phyloP scores from a whole-genome alignment of 257 asterid genomes.

The Solanum dulcamara region DNA sequence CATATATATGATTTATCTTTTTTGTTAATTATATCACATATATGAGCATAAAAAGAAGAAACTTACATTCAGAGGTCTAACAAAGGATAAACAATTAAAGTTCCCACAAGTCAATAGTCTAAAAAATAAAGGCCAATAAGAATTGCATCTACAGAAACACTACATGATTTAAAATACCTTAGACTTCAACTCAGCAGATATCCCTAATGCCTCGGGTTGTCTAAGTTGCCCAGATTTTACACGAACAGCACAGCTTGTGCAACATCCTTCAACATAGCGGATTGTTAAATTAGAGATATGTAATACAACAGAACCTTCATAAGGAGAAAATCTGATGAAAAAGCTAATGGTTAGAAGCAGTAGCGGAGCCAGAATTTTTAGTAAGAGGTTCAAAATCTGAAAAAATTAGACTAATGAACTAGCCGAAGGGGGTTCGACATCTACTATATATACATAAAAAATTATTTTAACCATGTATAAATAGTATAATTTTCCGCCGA shows the following conservation, averaged over 20 bases:
- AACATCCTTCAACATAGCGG: slow-evolving; percentile 55
- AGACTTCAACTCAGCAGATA: slow-evolving; percentile 74
- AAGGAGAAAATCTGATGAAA: neutral
- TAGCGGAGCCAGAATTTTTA: too few species aligned
- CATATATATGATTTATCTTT: neutral
- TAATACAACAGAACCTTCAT: neutral
- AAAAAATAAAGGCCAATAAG: neutral
- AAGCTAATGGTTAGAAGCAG: neutral
- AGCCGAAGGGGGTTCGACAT: too few species aligned
- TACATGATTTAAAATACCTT: slow-evolving; percentile 26
- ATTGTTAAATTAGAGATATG: neutral
- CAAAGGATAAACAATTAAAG: neutral
- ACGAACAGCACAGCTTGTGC: slow-evolving; percentile 97
- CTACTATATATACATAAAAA: too few species aligned
- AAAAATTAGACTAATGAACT: too few species aligned
- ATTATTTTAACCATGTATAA: too few species aligned
- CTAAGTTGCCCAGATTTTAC: slow-evolving; percentile 81
- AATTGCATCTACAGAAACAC: neutral
- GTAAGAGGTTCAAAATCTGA: too few species aligned
- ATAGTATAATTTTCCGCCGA: too few species aligned
- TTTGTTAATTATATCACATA: neutral
- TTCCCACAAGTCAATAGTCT: neutral
- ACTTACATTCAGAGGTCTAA: neutral
- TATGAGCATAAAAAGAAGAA: neutral
- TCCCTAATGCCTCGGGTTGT: slow-evolving; percentile 95